A percentile compares a stretch with the other conserved stretches of the same genome.
Evolutionary conservation across 2,329 filamentous ascomycete species (phyloP).

Genomic region (Pezicula radicicola): DNA sequence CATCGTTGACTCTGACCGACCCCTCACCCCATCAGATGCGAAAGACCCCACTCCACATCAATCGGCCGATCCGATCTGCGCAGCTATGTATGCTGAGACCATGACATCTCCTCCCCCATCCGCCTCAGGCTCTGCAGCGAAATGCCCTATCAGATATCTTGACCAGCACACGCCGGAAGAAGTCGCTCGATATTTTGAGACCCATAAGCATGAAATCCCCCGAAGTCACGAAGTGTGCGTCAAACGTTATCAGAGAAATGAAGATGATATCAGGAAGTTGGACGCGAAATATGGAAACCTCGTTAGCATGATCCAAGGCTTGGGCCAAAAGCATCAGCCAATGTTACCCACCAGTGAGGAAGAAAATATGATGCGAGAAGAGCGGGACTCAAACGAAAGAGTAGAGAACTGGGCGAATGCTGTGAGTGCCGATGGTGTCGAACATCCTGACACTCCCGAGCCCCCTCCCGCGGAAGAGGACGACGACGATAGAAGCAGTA

Average conservation of each 20-base stretch:
- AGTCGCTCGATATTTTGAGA: constrained; percentile 89
- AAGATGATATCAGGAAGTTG: constrained; percentile 79
- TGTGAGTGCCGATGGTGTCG: constrained; percentile 56
- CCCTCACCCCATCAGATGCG: constrained; percentile 23
- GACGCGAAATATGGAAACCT: constrained; percentile 87
- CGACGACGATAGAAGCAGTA: constrained; percentile 59
- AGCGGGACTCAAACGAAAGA: constrained; percentile 60
- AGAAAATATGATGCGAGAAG: constrained; percentile 34
- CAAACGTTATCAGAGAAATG: constrained; percentile 82
- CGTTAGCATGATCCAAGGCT: constrained; percentile 89
- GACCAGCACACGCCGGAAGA: constrained; percentile 92
- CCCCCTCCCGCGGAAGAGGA: constrained; percentile 35
- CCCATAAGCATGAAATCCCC: constrained; percentile 91
- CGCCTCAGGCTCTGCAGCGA: constrained; percentile 51
- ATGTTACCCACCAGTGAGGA: constrained; percentile 67
- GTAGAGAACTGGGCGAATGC: constrained; percentile 85
- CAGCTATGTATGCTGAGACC: constrained; percentile 60
- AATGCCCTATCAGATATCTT: constrained; percentile 90
- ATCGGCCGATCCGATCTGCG: constrained; percentile 59
- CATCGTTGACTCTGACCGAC: constrained; percentile 20
- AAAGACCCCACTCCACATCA: constrained; percentile 44
- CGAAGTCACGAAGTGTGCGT: constrained; percentile 93
- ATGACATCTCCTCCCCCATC: constrained; percentile 39
- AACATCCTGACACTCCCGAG: constrained; percentile 32
- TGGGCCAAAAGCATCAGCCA: constrained; percentile 83